phyloP scores from a whole-genome alignment of 1,284 basidiomycete species.

The Irpex lacteus region DNA sequence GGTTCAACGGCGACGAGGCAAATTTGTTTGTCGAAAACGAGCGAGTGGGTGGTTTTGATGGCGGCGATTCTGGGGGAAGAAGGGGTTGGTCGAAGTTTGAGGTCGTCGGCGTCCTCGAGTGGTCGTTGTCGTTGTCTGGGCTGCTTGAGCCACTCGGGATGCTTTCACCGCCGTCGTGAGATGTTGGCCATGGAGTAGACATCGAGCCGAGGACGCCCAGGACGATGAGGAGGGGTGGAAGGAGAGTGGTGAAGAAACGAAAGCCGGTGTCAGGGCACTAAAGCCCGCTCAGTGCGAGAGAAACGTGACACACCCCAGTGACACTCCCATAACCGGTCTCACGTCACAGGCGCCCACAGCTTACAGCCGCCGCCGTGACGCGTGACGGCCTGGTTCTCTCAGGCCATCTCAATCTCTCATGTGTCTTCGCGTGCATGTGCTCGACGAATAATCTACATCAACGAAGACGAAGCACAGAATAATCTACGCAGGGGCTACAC shows the following conservation, averaged over 20 bases:
- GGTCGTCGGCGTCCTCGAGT: conserved; percentile 24
- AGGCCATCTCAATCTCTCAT: not conserved
- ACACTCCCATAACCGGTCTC: not conserved
- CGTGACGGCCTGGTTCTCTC: not conserved
- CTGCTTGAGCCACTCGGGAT: conserved; percentile 20
- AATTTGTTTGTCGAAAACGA: conserved; percentile 32
- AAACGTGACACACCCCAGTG: not conserved
- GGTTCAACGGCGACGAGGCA: conserved; percentile 49
- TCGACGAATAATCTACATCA: not conserved
- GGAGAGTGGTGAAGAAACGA: conserved; percentile 5
- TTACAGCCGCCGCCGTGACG: not conserved
- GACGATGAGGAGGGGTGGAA: conserved; percentile 15
- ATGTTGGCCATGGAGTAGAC: conserved; percentile 25
- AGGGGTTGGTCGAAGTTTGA: conserved; percentile 29
- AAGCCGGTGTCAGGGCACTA: not conserved
- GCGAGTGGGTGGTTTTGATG: conserved; percentile 27
- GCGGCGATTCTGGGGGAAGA: conserved; percentile 22
- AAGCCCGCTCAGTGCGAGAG: not conserved
- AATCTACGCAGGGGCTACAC: not conserved
- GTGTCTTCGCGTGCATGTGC: conserved; percentile 1
- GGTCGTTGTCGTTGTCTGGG: conserved; percentile 17
- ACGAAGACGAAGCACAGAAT: not conserved
- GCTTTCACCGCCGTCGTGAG: conserved; percentile 17
- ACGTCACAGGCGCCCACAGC: not conserved
- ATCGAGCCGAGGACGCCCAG: conserved; percentile 17